These are phyloP conservation scores for Pseudocercospora ulei DNA, from an alignment of 2,329 filamentous ascomycete genomes.

Conservation along the genomic window DNA sequence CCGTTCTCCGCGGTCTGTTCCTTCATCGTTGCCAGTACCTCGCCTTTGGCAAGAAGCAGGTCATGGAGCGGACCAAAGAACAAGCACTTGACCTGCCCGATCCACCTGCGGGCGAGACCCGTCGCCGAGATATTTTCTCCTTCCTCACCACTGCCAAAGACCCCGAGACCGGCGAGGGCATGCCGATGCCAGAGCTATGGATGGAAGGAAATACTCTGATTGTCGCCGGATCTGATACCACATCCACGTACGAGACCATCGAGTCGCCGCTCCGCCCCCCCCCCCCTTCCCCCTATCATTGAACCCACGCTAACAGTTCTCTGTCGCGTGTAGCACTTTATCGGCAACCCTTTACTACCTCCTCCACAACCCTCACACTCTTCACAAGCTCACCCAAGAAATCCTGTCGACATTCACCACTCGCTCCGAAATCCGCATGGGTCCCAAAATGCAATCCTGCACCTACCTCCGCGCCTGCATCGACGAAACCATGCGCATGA, in stretches of 20 bases:
- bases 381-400: constrained; percentile 32
- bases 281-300: too few relatives aligned
- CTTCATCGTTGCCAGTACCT: constrained; percentile 26
- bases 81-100: constrained; percentile 14
- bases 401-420: constrained; percentile 34
- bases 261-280: too few relatives aligned
- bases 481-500: constrained; percentile 42
- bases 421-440: constrained; percentile 28
- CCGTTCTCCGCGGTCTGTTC: constrained; percentile 23
- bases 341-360: constrained; percentile 40
- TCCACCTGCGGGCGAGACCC: constrained; percentile 17
- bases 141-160: constrained; percentile 27
- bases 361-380: constrained; percentile 34
- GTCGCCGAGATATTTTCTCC: constrained; percentile 27
- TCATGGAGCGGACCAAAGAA: constrained; percentile 23
- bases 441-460: constrained; percentile 33
- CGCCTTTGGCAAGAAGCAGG: constrained; percentile 28
- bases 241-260: constrained; percentile 35
- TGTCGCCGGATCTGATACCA: constrained; percentile 42
- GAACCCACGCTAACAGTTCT: background rate
- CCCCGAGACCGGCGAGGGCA: constrained; percentile 37
- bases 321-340: constrained; percentile 15
- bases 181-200: constrained; percentile 39
- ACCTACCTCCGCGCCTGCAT: constrained; percentile 42
- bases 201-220: constrained; percentile 44